phyloP scores from a whole-genome alignment of 768 basidiomycete genomes.

The Nidularia pulvinata region DNA sequence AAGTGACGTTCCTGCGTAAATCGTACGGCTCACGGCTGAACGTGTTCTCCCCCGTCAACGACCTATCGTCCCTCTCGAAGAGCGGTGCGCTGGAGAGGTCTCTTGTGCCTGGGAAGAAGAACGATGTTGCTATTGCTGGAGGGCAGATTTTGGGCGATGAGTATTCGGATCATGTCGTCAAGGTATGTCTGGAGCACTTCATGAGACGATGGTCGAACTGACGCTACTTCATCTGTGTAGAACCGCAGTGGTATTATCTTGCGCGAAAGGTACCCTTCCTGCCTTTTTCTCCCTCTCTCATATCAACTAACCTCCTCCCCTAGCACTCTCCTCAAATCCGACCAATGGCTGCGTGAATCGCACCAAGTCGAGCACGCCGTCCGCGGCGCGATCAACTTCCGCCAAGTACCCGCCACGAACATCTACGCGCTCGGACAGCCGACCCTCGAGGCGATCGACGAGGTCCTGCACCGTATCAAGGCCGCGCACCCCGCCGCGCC shows the following conservation, averaged over 20 bases:
- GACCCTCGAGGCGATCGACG: constrained; percentile 81
- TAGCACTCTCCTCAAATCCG: constrained; percentile 89
- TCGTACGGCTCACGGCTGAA: constrained; percentile 79
- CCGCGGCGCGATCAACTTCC: constrained; percentile 95
- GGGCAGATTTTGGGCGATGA: constrained; percentile 93
- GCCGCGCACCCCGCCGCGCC: constrained; percentile 56
- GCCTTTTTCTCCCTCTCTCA: neutral
- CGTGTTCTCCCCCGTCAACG: constrained; percentile 91
- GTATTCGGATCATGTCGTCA: constrained; percentile 93
- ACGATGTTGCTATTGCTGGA: constrained; percentile 73
- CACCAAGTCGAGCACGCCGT: constrained; percentile 65
- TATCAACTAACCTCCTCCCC: neutral
- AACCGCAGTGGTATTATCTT: constrained; percentile 94
- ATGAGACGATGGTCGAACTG: neutral
- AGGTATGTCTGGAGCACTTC: constrained; percentile 40
- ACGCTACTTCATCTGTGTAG: constrained; percentile 28
- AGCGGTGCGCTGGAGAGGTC: constrained; percentile 57
- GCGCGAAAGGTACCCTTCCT: constrained; percentile 65
- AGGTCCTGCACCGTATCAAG: constrained; percentile 70
- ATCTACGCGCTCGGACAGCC: constrained; percentile 96
- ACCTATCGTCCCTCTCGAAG: constrained; percentile 81
- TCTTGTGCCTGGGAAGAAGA: constrained; percentile 66
- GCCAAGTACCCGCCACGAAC: constrained; percentile 75
- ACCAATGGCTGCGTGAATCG: constrained; percentile 85
- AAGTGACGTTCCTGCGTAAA: constrained; percentile 85